Conservation (phyloP, 208 protist species). For the Leishmania mexicana region DNA sequence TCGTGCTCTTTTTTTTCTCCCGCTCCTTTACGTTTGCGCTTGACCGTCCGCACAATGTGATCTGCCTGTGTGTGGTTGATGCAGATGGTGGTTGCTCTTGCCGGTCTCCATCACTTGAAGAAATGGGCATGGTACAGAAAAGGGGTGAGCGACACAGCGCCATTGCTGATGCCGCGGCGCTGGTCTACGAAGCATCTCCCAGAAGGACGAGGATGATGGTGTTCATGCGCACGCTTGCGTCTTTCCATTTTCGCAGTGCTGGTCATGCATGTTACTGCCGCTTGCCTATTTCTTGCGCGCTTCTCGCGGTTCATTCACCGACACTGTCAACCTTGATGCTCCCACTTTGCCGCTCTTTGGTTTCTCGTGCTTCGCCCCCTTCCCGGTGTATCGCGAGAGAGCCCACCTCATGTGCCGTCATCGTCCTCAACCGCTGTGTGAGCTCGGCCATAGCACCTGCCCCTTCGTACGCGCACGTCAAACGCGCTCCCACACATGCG, state of each 20-base stretch:
- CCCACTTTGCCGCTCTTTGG: not conserved
- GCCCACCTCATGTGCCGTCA: not conserved
- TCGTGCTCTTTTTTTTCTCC: not conserved
- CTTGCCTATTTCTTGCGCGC: not conserved
- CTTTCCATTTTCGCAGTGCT: not conserved
- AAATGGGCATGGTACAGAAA: not conserved
- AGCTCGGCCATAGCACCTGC: too few species aligned
- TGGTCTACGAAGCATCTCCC: not conserved
- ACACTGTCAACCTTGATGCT: not conserved
- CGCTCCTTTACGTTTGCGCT: not conserved
- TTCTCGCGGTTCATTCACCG: not conserved
- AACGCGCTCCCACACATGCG: constrained; percentile 9
- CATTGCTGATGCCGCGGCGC: not conserved
- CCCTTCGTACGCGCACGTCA: not conserved
- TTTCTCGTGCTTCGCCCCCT: not conserved
- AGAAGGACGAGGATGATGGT: not conserved
- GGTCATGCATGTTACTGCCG: not conserved
- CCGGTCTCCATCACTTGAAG: not conserved
- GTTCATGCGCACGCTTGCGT: not conserved
- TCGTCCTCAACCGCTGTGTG: not conserved
- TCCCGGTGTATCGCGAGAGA: not conserved
- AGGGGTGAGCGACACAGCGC: not conserved
- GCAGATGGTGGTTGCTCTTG: not conserved
- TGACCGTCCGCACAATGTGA: not conserved
- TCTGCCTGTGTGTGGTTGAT: not conserved